Evolutionary conservation across 140 eudicot species (phyloP).

Genomic region (Flaveria floridana): DNA sequence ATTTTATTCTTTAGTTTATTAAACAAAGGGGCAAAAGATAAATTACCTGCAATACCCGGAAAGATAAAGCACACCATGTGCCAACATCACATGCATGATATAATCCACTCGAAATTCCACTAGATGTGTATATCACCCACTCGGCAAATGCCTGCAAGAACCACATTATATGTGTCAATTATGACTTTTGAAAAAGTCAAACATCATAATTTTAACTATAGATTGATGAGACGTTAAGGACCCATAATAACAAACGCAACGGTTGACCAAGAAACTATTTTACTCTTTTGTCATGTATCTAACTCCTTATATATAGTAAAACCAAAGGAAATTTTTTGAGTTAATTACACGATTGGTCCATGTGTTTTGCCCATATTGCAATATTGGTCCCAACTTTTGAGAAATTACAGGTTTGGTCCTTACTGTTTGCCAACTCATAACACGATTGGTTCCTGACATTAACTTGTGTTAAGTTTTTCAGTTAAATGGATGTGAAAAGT

Average conservation of each 20-base stretch:
- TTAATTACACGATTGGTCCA: too few species aligned
- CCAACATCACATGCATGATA: constrained; percentile 98
- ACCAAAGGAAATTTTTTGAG: not conserved
- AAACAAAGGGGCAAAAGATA: not conserved
- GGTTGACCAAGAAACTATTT: not conserved
- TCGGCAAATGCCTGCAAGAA: constrained; percentile 78
- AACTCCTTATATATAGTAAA: not conserved
- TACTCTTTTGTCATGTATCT: not conserved
- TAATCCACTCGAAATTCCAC: constrained; percentile 86
- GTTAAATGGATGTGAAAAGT: too few species aligned
- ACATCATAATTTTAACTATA: not conserved
- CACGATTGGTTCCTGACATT: too few species aligned
- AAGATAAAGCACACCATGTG: constrained; percentile 74
- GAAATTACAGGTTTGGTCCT: too few species aligned
- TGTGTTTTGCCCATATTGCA: too few species aligned
- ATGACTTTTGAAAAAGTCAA: constrained; percentile 20
- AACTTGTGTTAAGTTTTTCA: too few species aligned
- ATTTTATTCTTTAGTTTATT: not conserved
- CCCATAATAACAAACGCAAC: not conserved
- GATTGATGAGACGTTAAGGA: not conserved
- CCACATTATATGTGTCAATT: not conserved
- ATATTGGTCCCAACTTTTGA: too few species aligned
- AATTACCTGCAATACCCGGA: constrained; percentile 68
- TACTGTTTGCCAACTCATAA: too few species aligned
- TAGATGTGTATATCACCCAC: constrained; percentile 84